phyloP scores from a whole-genome alignment of 148 eudicot genomes.

The Arbutus unedo region DNA sequence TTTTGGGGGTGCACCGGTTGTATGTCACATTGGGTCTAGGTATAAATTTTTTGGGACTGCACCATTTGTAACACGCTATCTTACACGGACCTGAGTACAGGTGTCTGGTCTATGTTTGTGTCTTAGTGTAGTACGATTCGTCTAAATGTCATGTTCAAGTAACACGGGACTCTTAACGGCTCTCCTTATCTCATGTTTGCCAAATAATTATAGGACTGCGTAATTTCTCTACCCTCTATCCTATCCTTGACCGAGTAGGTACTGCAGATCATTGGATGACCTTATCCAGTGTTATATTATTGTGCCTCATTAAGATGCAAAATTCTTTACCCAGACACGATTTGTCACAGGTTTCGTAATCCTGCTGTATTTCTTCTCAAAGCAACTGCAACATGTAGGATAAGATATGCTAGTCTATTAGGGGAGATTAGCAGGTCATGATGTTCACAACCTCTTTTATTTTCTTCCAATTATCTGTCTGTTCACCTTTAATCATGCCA shows the following conservation, averaged over 20 bases:
- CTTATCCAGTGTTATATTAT: background rate
- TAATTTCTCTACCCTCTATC: background rate
- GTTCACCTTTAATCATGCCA: background rate
- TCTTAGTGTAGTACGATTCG: background rate
- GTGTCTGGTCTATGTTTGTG: background rate
- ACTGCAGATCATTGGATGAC: background rate
- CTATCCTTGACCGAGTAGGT: background rate
- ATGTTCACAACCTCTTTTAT: background rate
- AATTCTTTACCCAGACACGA: background rate
- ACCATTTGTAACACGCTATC: background rate
- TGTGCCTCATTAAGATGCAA: background rate
- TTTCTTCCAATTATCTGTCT: background rate
- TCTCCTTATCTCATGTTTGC: background rate
- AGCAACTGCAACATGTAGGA: background rate
- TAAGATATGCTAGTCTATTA: background rate
- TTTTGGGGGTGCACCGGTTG: background rate
- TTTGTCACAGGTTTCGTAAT: background rate
- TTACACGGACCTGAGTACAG: background rate
- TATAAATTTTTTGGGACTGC: background rate
- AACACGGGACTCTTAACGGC: background rate
- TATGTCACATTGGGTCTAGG: background rate
- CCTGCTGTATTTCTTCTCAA: background rate
- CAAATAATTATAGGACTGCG: slow-evolving; percentile 4
- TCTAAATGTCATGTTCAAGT: background rate
- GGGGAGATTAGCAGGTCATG: slow-evolving; percentile 9